Evolutionary conservation across 1,284 basidiomycete genomes (phyloP).

Genomic region (Rhodotorula mucilaginosa): DNA sequence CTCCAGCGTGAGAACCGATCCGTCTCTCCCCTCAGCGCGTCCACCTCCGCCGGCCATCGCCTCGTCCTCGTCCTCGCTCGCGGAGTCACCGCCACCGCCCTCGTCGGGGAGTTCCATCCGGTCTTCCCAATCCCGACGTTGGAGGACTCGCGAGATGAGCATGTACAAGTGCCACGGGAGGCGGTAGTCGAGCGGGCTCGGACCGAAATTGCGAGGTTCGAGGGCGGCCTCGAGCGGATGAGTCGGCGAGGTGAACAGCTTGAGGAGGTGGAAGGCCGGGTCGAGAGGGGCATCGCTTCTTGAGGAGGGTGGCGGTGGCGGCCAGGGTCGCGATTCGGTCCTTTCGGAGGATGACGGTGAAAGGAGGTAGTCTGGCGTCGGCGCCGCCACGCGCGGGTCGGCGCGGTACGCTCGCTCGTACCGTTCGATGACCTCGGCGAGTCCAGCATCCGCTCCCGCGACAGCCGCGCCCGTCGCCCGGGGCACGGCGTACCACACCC

Average conservation of each 20-base stretch:
- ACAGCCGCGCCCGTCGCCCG: slow-evolving; percentile 62
- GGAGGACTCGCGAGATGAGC: slow-evolving; percentile 76
- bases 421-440: slow-evolving; percentile 62
- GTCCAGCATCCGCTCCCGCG: neutral
- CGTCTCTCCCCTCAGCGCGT: neutral
- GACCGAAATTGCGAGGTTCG: slow-evolving; percentile 67
- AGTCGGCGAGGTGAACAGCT: slow-evolving; percentile 61
- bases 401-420: slow-evolving; percentile 57
- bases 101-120: slow-evolving; percentile 52
- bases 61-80: slow-evolving; percentile 48
- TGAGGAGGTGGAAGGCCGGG: slow-evolving; percentile 78
- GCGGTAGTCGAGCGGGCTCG: slow-evolving; percentile 74
- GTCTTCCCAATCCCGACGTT: slow-evolving; percentile 80
- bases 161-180: slow-evolving; percentile 93
- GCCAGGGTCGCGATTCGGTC: slow-evolving; percentile 47
- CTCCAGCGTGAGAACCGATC: slow-evolving; percentile 41
- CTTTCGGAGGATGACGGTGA: too few species aligned
- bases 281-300: slow-evolving; percentile 55
- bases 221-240: slow-evolving; percentile 56
- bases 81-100: slow-evolving; percentile 40
- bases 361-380: slow-evolving; percentile 66
- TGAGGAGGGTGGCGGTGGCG: neutral
- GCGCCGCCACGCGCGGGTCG: slow-evolving; percentile 52
- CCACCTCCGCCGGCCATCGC: neutral
- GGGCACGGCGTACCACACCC: slow-evolving; percentile 83